Percentiles rank a stretch among this genome's conserved stretches.
phyloP scores from a whole-genome alignment of 306 rosid species.

The Lathyrus tuberosus region DNA sequence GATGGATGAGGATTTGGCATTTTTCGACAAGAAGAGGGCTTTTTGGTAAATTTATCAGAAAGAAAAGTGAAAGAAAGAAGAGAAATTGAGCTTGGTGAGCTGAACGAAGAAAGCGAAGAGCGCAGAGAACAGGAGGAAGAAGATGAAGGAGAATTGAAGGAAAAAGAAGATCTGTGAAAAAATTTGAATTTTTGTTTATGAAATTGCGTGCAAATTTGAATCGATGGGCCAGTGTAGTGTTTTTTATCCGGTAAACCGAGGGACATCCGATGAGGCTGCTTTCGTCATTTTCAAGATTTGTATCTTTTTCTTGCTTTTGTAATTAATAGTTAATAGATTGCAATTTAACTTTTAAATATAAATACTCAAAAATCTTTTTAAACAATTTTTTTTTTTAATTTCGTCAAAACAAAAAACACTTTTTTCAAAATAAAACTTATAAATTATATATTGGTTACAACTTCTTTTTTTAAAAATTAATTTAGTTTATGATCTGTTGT shows the following conservation, averaged over 20 bases:
- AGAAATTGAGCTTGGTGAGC: conserved; percentile 7
- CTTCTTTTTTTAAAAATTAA: no score
- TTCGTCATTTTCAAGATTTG: conserved; percentile 10
- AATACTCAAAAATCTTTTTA: no score
- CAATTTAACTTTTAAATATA: no score
- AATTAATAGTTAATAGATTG: no score
- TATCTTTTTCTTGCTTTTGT: background rate
- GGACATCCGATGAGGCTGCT: conserved; percentile 23
- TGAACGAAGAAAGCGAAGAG: conserved; percentile 8
- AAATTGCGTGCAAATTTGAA: conserved; percentile 49
- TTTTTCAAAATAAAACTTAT: no score
- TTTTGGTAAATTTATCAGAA: conserved; percentile 37
- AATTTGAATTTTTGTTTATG: conserved; percentile 3
- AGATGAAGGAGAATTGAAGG: conserved; percentile 2
- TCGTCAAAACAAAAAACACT: no score
- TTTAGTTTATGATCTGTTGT: no score
- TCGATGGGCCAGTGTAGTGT: conserved; percentile 38
- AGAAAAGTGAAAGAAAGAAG: background rate
- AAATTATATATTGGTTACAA: no score
- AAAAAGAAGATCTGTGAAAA: background rate
- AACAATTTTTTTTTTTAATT: no score
- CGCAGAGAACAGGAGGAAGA: background rate
- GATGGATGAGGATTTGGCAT: conserved; percentile 32
- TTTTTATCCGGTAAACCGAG: conserved; percentile 37
- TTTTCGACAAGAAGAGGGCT: conserved; percentile 33